phyloP scores from a whole-genome alignment of 164 flowering plant genomes.

The Tetracentron sinense region DNA sequence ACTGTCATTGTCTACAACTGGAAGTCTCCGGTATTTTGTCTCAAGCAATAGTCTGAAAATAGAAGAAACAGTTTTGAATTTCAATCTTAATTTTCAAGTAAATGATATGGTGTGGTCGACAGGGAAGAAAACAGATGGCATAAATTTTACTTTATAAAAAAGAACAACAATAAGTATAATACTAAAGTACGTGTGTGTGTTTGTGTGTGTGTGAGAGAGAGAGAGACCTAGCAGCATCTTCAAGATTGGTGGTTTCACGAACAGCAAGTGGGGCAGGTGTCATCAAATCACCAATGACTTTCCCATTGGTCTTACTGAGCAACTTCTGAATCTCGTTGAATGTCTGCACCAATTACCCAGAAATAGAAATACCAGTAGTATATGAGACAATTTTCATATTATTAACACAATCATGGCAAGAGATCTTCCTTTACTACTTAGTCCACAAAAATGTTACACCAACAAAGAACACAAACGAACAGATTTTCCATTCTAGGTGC shows the following conservation, averaged over 20 bases:
- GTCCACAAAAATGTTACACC: too few species aligned
- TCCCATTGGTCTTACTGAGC: constrained; percentile 84
- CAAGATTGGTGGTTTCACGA: constrained; percentile 75
- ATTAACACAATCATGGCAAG: neutral
- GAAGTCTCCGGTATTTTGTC: constrained; percentile 89
- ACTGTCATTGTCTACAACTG: constrained; percentile 81
- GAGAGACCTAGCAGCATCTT: constrained; percentile 83
- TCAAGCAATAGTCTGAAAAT: constrained; percentile 68
- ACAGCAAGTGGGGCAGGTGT: constrained; percentile 88
- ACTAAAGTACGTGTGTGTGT: too few species aligned
- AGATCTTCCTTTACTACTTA: neutral
- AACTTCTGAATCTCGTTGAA: constrained; percentile 82
- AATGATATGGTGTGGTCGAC: neutral
- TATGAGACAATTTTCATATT: neutral
- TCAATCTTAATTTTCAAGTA: neutral
- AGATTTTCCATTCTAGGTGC: neutral
- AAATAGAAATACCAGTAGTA: neutral
- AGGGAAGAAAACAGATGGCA: too few species aligned
- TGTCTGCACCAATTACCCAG: constrained; percentile 47
- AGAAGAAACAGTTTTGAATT: constrained; percentile 3
- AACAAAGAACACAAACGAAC: neutral
- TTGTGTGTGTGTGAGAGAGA: neutral
- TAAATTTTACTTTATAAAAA: too few species aligned
- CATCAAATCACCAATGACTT: constrained; percentile 81
- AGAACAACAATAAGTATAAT: neutral